Evolutionary conservation across 73 alveolate genomes (phyloP).

Genomic region (Breviolum minutum): DNA sequence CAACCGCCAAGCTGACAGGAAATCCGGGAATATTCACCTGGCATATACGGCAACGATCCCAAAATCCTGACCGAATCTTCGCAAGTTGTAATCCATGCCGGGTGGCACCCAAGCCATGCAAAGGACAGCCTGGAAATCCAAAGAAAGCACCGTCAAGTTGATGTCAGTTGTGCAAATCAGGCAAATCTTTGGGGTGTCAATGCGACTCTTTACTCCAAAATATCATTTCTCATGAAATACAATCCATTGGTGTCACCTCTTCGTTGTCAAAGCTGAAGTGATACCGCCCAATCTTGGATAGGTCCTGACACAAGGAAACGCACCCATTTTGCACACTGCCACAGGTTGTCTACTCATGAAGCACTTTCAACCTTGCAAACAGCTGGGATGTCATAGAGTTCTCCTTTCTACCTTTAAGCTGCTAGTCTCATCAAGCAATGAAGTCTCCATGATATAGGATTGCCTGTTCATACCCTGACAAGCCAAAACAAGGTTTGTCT

Average conservation of each 20-base stretch:
- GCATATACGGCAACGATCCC: not conserved
- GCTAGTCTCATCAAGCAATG: too few relatives aligned
- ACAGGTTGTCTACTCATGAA: not conserved
- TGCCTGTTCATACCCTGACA: too few relatives aligned
- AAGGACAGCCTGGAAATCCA: not conserved
- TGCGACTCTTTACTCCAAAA: not conserved
- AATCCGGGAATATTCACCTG: slow-evolving; percentile 83
- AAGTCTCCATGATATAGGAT: too few relatives aligned
- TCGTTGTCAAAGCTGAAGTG: slow-evolving; percentile 78
- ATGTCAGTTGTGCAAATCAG: not conserved
- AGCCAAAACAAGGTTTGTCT: too few relatives aligned
- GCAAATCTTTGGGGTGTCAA: not conserved
- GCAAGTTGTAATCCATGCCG: not conserved
- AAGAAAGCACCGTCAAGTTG: not conserved
- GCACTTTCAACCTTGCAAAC: not conserved
- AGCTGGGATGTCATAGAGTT: not conserved
- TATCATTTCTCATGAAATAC: not conserved
- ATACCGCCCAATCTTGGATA: slow-evolving; percentile 47
- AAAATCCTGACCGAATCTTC: not conserved
- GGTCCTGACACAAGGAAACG: not conserved
- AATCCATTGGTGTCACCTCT: slow-evolving; percentile 4
- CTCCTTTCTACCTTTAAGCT: not conserved
- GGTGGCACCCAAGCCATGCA: not conserved
- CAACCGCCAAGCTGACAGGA: slow-evolving; percentile 72
- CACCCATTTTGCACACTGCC: not conserved